A percentile compares a stretch with the other conserved stretches of the same genome.
These are phyloP conservation scores for Maudiozyma barnettii DNA, from an alignment of 805 yeast species.

Conservation along the genomic window DNA sequence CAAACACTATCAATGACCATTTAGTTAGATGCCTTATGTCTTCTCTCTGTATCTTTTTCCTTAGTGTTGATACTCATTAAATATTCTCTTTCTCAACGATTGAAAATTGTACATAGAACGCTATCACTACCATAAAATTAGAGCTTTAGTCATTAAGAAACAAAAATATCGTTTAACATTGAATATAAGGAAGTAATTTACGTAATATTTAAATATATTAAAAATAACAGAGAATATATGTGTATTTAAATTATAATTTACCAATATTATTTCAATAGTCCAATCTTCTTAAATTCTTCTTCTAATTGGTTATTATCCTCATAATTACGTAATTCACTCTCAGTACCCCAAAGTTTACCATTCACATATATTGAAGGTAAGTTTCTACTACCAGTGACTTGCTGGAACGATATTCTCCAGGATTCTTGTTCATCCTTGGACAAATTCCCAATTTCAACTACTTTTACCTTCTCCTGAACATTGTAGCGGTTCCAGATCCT, in stretches of 20 bases:
- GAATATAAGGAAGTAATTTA: neutral
- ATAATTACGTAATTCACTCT: slow-evolving; percentile 22
- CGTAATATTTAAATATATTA: neutral
- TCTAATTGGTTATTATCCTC: slow-evolving; percentile 20
- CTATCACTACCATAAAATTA: too few species aligned
- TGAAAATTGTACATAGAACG: too few species aligned
- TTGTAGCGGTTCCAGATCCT: slow-evolving; percentile 44
- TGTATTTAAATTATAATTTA: neutral
- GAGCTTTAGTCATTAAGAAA: too few species aligned
- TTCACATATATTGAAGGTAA: slow-evolving; percentile 28
- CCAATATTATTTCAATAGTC: slow-evolving; percentile 6
- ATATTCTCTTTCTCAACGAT: too few species aligned
- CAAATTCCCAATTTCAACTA: slow-evolving; percentile 39
- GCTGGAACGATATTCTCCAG: slow-evolving; percentile 27
- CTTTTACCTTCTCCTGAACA: slow-evolving; percentile 39
- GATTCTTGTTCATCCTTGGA: slow-evolving; percentile 20
- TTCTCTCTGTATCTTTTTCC: too few species aligned
- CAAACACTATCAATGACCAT: too few species aligned
- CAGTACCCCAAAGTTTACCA: slow-evolving; percentile 30
- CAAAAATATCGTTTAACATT: too few species aligned
- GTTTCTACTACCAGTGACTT: slow-evolving; percentile 27
- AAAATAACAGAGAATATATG: neutral
- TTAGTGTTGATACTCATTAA: too few species aligned
- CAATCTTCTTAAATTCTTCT: slow-evolving; percentile 22
- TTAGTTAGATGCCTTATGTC: too few species aligned